Conservation (phyloP, 305 asterid species). For the Solanum aculeatissimum region DNA sequence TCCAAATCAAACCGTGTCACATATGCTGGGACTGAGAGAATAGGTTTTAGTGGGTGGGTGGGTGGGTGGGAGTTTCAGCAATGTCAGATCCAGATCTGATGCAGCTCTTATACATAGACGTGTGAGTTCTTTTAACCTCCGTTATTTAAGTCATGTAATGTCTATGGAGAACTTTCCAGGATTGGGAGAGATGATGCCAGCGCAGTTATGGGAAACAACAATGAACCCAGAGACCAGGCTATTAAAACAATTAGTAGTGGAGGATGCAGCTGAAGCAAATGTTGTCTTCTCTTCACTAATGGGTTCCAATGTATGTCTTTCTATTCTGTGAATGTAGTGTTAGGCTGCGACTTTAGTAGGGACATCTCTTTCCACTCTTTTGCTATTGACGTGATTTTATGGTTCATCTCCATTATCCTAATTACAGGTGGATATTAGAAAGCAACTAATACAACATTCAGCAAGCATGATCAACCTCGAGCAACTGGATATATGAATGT, state of each 20-base stretch:
- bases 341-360: not conserved
- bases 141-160: not conserved
- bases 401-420: conserved; percentile 2
- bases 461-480: conserved; percentile 47
- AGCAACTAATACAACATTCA: conserved; percentile 55
- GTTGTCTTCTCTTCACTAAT: conserved; percentile 87
- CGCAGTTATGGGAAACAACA: conserved; percentile 96
- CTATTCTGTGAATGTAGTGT: not conserved
- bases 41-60: not conserved
- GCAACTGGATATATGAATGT: conserved; percentile 60
- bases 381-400: not conserved
- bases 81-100: not conserved
- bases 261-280: conserved; percentile 86
- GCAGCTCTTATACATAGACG: not conserved
- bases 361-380: not conserved
- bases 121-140: not conserved
- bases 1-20: not conserved
- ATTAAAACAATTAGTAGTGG: conserved; percentile 72
- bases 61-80: not conserved
- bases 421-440: conserved; percentile 72
- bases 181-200: conserved; percentile 98
- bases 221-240: conserved; percentile 70
- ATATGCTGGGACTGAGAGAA: not conserved
- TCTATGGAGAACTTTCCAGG: conserved; percentile 33
- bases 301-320: conserved; percentile 62